A percentile compares a stretch with the other conserved stretches of the same genome.
These are phyloP conservation scores for Colletotrichum zoysiae DNA, from an alignment of 2,329 filamentous ascomycete genomes.

Conservation along the genomic window DNA sequence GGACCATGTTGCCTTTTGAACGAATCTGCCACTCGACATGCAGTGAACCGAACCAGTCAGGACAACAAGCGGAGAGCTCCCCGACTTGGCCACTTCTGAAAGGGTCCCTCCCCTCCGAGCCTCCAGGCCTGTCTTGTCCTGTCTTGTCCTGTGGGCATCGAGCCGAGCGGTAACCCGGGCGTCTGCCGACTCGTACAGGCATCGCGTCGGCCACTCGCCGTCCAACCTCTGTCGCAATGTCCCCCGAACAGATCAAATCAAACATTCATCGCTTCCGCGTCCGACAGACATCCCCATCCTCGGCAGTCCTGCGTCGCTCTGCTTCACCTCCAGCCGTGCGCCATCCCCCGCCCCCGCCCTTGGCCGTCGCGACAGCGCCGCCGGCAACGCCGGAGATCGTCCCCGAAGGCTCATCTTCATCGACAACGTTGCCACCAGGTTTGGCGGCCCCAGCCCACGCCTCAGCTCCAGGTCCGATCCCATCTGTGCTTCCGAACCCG, in stretches of 20 bases:
- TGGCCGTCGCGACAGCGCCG: neutral
- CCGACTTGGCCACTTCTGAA: slow-evolving; percentile 11
- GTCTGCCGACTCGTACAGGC: slow-evolving; percentile 27
- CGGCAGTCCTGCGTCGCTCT: slow-evolving; percentile 43
- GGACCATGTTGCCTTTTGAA: neutral
- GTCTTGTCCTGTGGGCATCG: slow-evolving; percentile 18
- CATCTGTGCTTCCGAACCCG: slow-evolving; percentile 20
- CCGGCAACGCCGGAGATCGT: slow-evolving; percentile 1
- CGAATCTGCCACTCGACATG: neutral
- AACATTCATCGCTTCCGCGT: slow-evolving; percentile 48
- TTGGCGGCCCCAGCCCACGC: neutral
- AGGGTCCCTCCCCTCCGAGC: neutral
- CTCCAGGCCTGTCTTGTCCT: neutral
- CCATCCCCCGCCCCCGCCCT: slow-evolving; percentile 22
- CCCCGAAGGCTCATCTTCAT: slow-evolving; percentile 20
- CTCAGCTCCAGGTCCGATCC: neutral
- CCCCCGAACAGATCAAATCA: slow-evolving; percentile 43
- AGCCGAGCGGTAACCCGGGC: slow-evolving; percentile 10
- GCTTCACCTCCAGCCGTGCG: slow-evolving; percentile 41
- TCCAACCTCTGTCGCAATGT: slow-evolving; percentile 36
- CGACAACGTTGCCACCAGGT: neutral
- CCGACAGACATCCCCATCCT: slow-evolving; percentile 43
- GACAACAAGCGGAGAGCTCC: slow-evolving; percentile 7
- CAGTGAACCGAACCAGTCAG: slow-evolving; percentile 1
- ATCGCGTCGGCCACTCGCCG: slow-evolving; percentile 35